A percentile compares a stretch with the other conserved stretches of the same genome.
phyloP scores from a whole-genome alignment of 208 protist species.

The Crithidia bombi region DNA sequence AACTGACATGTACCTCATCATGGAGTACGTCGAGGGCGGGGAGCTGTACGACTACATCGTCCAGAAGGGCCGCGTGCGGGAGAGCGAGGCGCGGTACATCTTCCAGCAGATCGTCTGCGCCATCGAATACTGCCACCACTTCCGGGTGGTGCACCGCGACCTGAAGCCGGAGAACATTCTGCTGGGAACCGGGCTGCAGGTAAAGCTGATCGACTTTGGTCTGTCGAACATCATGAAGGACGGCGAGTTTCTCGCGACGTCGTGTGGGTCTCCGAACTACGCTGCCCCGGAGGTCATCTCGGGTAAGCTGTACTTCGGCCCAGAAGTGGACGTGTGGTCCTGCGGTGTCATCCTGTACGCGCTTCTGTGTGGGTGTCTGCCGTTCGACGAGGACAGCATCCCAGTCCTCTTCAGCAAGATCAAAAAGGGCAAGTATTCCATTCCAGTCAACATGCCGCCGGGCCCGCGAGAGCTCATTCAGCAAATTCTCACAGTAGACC shows the following conservation, averaged over 20 bases:
- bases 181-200: constrained; percentile 85
- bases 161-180: constrained; percentile 96
- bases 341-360: constrained; percentile 96
- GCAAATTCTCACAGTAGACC: constrained; percentile 90
- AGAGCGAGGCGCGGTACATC: constrained; percentile 95
- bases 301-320: constrained; percentile 92
- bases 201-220: constrained; percentile 96
- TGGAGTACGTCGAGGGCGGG: constrained; percentile 98
- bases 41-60: constrained; percentile 99
- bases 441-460: constrained; percentile 62
- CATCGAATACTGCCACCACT: constrained; percentile 98
- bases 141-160: constrained; percentile 93
- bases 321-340: constrained; percentile 95
- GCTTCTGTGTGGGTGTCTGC: constrained; percentile 91
- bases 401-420: constrained; percentile 94
- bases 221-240: constrained; percentile 94
- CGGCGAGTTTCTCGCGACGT: constrained; percentile 89
- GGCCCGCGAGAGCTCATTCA: constrained; percentile 83
- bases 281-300: constrained; percentile 95
- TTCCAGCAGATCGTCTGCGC: constrained; percentile 99
- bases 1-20: constrained; percentile 99
- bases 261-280: constrained; percentile 95
- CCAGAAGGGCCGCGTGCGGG: constrained; percentile 93
- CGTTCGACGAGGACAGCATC: constrained; percentile 93
- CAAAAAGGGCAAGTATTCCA: constrained; percentile 84